Evolutionary conservation across 345 rosid species (phyloP), one percentile per base, ranked within the genome.

Genomic region (Rhodamnia argentea): DNA sequence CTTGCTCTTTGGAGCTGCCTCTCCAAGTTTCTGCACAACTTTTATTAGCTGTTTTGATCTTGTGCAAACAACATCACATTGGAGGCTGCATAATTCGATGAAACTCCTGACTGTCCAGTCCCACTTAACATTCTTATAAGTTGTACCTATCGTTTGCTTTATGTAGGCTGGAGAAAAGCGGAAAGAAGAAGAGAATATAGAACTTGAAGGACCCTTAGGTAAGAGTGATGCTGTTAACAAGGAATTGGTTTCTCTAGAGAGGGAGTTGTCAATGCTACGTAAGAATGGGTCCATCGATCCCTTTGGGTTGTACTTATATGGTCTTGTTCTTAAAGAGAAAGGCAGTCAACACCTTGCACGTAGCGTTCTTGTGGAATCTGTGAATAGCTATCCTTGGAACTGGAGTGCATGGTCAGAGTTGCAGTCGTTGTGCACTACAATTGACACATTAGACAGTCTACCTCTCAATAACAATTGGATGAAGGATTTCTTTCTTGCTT

Each of bases 331-430:
- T 56, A 97, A 97, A 93, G 94, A 93, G 86, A 96, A 94, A 90
- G 99, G 99, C 51, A 94, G 89, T 83, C 97, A 93, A 82, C 92
- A 85, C 87, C 95, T 95, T 84, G 96, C 96, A 13, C 91, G 96
- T 55, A 92, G 92, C 40, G 92, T 92, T 88, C 94, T 96, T 12
- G 94, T 94, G 88, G 99, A 97, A 86, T 97, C 99, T 50, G 98
- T 97, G 62, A 97, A 96, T 89, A 90, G 90, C 90, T 97, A 97
- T 86, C 99, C 99, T 44, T 97, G 99, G 99, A 97, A 97, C 87
- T 97, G 99, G 99, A 94, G 88, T 93, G 99, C 99, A 82, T 97
- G 99, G 99, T 94, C 91, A 18, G 98, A 95, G 91, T 93, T 97
- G 87, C 98, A 92, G 90, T 94, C 98, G 23, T 86, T 94, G 83